A percentile compares a stretch with the other conserved stretches of the same genome.
phyloP scores from a whole-genome alignment of 2,329 filamentous ascomycete genomes.

The Fusarium devonianum region DNA sequence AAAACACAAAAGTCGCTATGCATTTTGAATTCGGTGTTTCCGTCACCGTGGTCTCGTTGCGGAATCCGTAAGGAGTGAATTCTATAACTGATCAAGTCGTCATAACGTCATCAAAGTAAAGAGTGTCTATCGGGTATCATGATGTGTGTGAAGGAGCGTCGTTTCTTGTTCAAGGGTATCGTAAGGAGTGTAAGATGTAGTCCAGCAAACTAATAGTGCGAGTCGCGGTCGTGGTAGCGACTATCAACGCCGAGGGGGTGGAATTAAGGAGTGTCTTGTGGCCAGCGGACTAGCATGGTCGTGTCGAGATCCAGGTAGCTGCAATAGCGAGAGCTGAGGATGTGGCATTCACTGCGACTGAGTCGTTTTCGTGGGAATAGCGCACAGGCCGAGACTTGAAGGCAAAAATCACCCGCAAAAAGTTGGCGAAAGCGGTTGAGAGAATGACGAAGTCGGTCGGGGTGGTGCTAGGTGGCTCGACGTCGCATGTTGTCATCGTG shows the following conservation, averaged over 20 bases:
- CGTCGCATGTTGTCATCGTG: constrained; percentile 49
- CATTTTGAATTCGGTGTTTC: constrained; percentile 56
- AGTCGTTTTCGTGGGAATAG: constrained; percentile 41
- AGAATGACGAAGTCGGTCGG: constrained; percentile 30
- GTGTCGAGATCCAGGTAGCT: constrained; percentile 14
- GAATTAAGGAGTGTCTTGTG: constrained; percentile 38
- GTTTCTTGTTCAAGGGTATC: constrained; percentile 38
- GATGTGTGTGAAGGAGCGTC: constrained; percentile 42
- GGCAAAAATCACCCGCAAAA: constrained; percentile 24
- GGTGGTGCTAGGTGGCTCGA: constrained; percentile 40
- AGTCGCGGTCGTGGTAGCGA: constrained; percentile 38
- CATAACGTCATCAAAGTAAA: constrained; percentile 49
- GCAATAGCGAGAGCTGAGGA: constrained; percentile 48
- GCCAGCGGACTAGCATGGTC: neutral
- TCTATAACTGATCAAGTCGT: constrained; percentile 49
- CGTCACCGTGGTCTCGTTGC: constrained; percentile 43
- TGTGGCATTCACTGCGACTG: constrained; percentile 49
- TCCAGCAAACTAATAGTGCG: constrained; percentile 43
- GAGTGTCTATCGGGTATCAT: constrained; percentile 49
- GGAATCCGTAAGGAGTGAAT: constrained; percentile 55
- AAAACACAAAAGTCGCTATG: constrained; percentile 58
- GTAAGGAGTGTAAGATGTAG: constrained; percentile 46
- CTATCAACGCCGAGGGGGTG: constrained; percentile 45
- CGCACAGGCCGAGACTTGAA: constrained; percentile 25
- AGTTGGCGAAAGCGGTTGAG: constrained; percentile 28